Evolutionary conservation across 2,329 filamentous ascomycete genomes (phyloP).

Genomic region (Corniculantispora saksenae): DNA sequence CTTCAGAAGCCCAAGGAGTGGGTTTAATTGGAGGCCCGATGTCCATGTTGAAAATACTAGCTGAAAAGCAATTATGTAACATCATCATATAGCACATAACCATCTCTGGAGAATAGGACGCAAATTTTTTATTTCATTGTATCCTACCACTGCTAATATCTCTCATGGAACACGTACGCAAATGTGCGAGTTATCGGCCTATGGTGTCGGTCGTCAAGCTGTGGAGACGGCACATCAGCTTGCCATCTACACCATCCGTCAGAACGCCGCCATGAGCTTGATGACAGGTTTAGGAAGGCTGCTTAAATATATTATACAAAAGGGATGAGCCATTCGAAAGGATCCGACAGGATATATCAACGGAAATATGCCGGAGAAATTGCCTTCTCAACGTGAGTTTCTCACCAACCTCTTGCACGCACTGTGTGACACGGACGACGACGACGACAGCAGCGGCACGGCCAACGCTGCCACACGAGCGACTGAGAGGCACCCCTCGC

Average conservation of each 20-base stretch:
- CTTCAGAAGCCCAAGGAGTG: slow-evolving; percentile 66
- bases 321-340: not conserved
- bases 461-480: slow-evolving; percentile 1
- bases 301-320: not conserved
- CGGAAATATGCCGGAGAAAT: slow-evolving; percentile 22
- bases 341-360: not conserved
- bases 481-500: not conserved
- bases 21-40: slow-evolving; percentile 46
- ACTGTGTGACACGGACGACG: slow-evolving; percentile 30
- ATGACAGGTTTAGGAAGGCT: not conserved
- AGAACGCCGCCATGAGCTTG: not conserved
- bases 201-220: not conserved
- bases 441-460: not conserved
- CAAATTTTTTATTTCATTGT: not conserved
- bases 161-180: not conserved
- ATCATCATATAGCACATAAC: slow-evolving; percentile 8
- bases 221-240: slow-evolving; percentile 9
- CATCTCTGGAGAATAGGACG: not conserved
- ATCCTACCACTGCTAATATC: not conserved
- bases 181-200: not conserved
- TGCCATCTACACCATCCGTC: not conserved
- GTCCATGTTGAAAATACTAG: not conserved
- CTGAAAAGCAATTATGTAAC: not conserved
- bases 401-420: slow-evolving; percentile 51
- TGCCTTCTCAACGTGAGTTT: slow-evolving; percentile 43